phyloP scores from a whole-genome alignment of 108 stramenopile species.

The Nitzschia sp. region DNA sequence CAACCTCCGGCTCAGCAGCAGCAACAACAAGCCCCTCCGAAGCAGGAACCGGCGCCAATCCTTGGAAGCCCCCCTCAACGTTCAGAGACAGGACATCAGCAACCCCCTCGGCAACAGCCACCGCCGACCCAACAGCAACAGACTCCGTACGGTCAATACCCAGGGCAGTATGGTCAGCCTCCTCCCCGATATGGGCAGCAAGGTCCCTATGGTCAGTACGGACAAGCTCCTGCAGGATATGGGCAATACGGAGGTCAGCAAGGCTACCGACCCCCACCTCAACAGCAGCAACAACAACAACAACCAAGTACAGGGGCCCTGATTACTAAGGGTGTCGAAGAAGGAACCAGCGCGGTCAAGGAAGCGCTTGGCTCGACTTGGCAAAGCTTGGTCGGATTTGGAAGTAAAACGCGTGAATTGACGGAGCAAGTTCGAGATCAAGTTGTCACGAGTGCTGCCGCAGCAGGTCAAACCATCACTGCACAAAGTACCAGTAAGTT shows the following conservation, averaged over 20 bases:
- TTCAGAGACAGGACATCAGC: slow-evolving; percentile 12
- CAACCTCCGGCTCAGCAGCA: slow-evolving; percentile 3
- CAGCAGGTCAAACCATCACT: slow-evolving; percentile 44
- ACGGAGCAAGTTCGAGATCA: slow-evolving; percentile 47
- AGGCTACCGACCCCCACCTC: not conserved
- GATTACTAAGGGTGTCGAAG: slow-evolving; percentile 26
- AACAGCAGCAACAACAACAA: slow-evolving; percentile 24
- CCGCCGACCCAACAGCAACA: slow-evolving; percentile 9
- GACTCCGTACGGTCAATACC: slow-evolving; percentile 19
- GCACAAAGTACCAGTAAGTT: slow-evolving; percentile 57
- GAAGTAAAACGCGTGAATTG: slow-evolving; percentile 48
- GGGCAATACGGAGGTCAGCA: slow-evolving; percentile 18
- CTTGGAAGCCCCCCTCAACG: not conserved
- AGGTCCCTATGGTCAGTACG: slow-evolving; percentile 16
- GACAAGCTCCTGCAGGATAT: slow-evolving; percentile 21
- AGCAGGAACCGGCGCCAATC: not conserved
- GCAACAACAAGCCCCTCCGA: slow-evolving; percentile 7
- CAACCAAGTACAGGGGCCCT: slow-evolving; percentile 25
- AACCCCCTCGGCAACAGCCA: slow-evolving; percentile 24
- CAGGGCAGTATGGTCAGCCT: slow-evolving; percentile 11
- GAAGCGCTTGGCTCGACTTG: slow-evolving; percentile 55
- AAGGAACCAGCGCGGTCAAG: slow-evolving; percentile 32
- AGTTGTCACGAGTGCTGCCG: slow-evolving; percentile 49
- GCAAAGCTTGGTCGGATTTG: slow-evolving; percentile 59
- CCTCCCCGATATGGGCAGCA: too few relatives aligned